Conservation (phyloP, 495 filamentous ascomycete species). For the Hypomontagnella submonticulosa region DNA sequence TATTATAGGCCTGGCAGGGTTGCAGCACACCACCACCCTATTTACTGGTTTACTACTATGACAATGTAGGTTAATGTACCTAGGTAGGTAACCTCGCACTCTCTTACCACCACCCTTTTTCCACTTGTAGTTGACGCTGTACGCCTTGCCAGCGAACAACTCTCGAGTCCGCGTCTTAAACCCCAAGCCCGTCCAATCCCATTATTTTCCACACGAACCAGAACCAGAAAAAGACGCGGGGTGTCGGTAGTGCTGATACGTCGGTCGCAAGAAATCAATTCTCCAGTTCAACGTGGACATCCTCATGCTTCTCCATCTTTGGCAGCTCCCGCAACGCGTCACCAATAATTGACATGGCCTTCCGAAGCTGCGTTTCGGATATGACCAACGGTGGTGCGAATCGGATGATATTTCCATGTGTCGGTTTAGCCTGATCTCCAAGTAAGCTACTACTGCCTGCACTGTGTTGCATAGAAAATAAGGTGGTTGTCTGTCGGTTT, state of each 20-base stretch:
- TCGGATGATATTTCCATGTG: slow-evolving; percentile 96
- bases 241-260: slow-evolving; percentile 27
- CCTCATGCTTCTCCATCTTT: slow-evolving; percentile 47
- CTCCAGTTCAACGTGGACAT: slow-evolving; percentile 45
- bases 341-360: slow-evolving; percentile 77
- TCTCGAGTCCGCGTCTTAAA: slow-evolving; percentile 22
- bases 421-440: slow-evolving; percentile 87
- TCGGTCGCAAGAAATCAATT: slow-evolving; percentile 39
- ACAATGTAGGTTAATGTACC: too few species aligned
- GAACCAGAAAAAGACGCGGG: slow-evolving; percentile 19
- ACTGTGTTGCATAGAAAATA: slow-evolving; percentile 28
- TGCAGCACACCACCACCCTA: slow-evolving; percentile 26
- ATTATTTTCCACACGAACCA: slow-evolving; percentile 23
- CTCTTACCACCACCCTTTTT: slow-evolving; percentile 41
- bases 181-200: slow-evolving; percentile 16
- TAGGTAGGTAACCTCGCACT: slow-evolving; percentile 33
- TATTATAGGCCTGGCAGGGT: slow-evolving; percentile 27
- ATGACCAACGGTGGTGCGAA: slow-evolving; percentile 92
- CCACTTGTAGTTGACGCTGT: slow-evolving; percentile 38
- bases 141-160: slow-evolving; percentile 36
- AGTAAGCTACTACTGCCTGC: slow-evolving; percentile 44
- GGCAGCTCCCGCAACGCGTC: slow-evolving; percentile 76
- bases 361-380: slow-evolving; percentile 82
- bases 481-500: slow-evolving; percentile 17
- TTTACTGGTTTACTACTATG: slow-evolving; percentile 22